Conservation (phyloP, 306 rosid genomes). For the Cicer cuneatum region DNA sequence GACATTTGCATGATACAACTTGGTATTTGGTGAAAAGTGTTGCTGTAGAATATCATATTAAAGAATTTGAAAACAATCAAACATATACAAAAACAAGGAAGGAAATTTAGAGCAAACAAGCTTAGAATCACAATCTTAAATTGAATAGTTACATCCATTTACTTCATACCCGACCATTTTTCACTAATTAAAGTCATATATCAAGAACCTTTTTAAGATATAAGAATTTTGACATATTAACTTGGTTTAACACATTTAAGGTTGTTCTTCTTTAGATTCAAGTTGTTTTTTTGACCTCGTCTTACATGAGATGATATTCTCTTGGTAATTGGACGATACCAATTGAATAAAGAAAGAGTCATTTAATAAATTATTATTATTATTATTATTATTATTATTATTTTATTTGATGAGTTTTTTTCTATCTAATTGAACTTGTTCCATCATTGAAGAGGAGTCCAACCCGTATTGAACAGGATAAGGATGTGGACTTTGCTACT, state of each 20-base stretch:
- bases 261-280: too few species aligned
- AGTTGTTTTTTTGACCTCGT: too few species aligned
- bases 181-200: not conserved
- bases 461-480: not conserved
- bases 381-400: too few species aligned
- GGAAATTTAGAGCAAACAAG: not conserved
- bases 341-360: too few species aligned
- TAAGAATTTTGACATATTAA: not conserved
- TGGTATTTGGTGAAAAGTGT: not conserved
- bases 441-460: too few species aligned
- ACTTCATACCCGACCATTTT: not conserved
- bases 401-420: too few species aligned
- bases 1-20: not conserved
- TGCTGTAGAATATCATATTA: slow-evolving; percentile 16
- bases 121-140: not conserved
- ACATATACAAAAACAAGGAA: not conserved
- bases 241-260: too few species aligned
- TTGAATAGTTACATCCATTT: slow-evolving; percentile 3
- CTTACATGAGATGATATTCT: too few species aligned
- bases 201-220: not conserved
- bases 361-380: too few species aligned
- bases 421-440: too few species aligned
- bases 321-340: too few species aligned
- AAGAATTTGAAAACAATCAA: slow-evolving; percentile 21
- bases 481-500: not conserved